Evolutionary conservation across 345 rosid genomes (phyloP), one percentile per base, ranked within the genome.

Genomic region (Balakata baccata): DNA sequence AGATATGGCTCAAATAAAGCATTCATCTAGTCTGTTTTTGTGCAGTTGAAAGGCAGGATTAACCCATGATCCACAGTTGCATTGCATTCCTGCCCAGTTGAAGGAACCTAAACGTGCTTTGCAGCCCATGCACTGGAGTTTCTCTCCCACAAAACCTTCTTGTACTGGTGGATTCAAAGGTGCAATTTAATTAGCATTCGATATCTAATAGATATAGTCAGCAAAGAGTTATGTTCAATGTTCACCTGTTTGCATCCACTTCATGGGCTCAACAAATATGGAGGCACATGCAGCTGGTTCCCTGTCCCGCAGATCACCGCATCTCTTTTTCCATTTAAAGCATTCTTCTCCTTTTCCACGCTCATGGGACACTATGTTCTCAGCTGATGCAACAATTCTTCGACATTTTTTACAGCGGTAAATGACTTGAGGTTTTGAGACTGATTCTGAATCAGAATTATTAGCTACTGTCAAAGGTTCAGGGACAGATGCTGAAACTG

Each of bases 191-290:
- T 66, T 29, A 67, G 63, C 60, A 71, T 47, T 70, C 38, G 72
- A 69, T 17, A 22, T 3, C 14, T 3, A 51, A 54, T n/a, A 23
- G 4, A 17, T 2, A 50, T 39, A 29, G 2, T 37, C 3, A 17
- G 5, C 11, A 17, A 12, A 14, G 20, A 20, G 43, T 10, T 29
- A 20, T 8, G 54, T 46, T 51, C 12, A 16, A 66, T 1, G 41
- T 10, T 76, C 34, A 89, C 93, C 90, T 75, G 88, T 73, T 77
- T 90, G 77, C 98, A 94, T 94, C 98, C 98, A 92, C 81, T 90
- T 92, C 94, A 94, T 83, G 69, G 98, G 96, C 84, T 90, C 96
- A 0, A 94, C 97, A 41, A 94, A 94, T 73, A 94, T 82, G 47
- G 96, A 92, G 73, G 92, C 85, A 82, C 94, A 92, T 72, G 85